Evolutionary conservation across 1,284 basidiomycete genomes (phyloP), one percentile per base, ranked within the genome.

Genomic region (Hymenochaete sp.): DNA sequence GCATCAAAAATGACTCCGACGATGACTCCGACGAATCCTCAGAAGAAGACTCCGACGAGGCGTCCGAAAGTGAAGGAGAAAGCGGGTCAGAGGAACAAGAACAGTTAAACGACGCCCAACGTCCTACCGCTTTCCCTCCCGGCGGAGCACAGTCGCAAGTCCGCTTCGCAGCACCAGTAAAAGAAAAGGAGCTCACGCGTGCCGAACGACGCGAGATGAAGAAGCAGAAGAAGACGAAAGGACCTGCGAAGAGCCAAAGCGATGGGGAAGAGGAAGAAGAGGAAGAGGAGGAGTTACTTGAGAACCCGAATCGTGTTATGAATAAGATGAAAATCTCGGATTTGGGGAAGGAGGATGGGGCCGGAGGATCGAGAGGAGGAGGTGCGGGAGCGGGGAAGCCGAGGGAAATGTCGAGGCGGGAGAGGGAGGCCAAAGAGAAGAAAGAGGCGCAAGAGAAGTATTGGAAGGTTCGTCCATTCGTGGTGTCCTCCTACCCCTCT

Each of bases 381-480:
- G 32, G 32, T 8, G 14, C 28, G 10, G 28, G 28, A 10, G 21
- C 14, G 14, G 32, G 32, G 5, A 64, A 67, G 8, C 72, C 77
- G 1, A 63, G 67, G 50, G 72, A 85, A 58, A 57, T 82, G 47
- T 71, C 73, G 24, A 67, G 88, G 49, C 72, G 75, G 51, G 88
- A 91, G 62, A 72, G 91, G 53, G 92, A 95, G 59, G 79, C 78
- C 56, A 89, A 89, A 57, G 89, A 93, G 63, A 92, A 90, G 68
- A 77, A 87, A 58, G 88, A 90, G 4, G 88, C 90, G 0, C 76
- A 85, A 56, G 88, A 91, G 33, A 69, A 74, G 26, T 93, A 92
- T 62, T 77, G 83, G 86, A 82, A 92, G 79, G 84, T 77, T 47
- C 27, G 67, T 52, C 22, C 14, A 24, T 21, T 22, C 24, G 19